These are phyloP conservation scores for Alternaria ventricosa DNA, from an alignment of 2,329 filamentous ascomycete species.

Conservation along the genomic window DNA sequence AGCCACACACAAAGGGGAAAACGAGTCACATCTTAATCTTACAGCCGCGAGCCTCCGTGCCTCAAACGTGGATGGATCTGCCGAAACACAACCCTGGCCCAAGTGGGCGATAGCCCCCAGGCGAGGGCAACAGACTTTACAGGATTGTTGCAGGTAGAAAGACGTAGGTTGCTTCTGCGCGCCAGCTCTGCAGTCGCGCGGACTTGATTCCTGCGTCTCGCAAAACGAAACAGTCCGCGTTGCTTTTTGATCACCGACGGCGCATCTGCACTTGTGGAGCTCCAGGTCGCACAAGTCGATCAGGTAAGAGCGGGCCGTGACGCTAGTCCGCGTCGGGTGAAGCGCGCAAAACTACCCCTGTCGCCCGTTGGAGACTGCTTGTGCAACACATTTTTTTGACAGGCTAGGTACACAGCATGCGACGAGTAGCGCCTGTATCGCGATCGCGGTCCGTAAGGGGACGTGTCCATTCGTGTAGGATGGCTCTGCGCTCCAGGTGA, in stretches of 20 bases:
- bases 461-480: slow-evolving; percentile 23
- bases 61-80: not conserved
- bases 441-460: slow-evolving; percentile 16
- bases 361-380: slow-evolving; percentile 32
- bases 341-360: slow-evolving; percentile 28
- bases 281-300: slow-evolving; percentile 31
- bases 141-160: slow-evolving; percentile 1
- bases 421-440: slow-evolving; percentile 28
- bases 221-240: slow-evolving; percentile 16
- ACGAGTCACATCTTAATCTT: slow-evolving; percentile 3
- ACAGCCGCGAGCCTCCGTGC: not conserved
- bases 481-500: slow-evolving; percentile 16
- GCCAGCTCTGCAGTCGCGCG: slow-evolving; percentile 3
- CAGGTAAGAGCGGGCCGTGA: slow-evolving; percentile 35
- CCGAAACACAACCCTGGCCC: slow-evolving; percentile 4
- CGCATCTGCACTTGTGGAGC: slow-evolving; percentile 19
- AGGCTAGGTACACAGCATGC: slow-evolving; percentile 33
- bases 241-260: slow-evolving; percentile 19
- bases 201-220: slow-evolving; percentile 4
- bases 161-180: not conserved
- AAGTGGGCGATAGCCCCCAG: not conserved
- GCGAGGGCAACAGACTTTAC: not conserved
- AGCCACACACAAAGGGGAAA: slow-evolving; percentile 9
- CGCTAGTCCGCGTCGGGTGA: slow-evolving; percentile 28
- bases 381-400: slow-evolving; percentile 32